Base-by-base conservation (phyloP, 495 filamentous ascomycete genomes). In the Gamarada debralockiae region DNA sequence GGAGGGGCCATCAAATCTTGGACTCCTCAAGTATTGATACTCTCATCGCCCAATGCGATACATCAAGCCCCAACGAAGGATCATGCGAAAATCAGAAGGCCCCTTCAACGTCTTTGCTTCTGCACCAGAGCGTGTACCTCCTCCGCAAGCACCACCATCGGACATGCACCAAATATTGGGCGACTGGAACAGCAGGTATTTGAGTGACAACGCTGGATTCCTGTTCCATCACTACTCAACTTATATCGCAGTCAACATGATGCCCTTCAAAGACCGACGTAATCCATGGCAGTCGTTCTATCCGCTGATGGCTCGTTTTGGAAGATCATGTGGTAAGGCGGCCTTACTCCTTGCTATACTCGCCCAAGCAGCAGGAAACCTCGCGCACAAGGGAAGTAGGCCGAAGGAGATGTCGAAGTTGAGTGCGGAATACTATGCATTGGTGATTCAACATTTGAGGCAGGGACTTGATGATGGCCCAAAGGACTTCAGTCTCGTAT, bases 251-350 rank as follows among this genome's bases (percentile, higher is more conserved):
- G 9, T 24, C 18, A 44, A 22, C 17, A 44, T 44, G 41, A 44
- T 44, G 41, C 41, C 41, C 9, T 44, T 44, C 41, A 21, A 44
- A 25, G 41, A 44, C 21, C 18, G 22, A 7, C 41, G 41, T 5
- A 44, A 44, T 15, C 41, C 41, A 21, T 44, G 41, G 41, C 15
- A 44, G 24, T 44, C 41, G 3, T 44, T 4, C 41, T 44, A 44
- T n/a, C 41, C 41, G 3, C 22, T 22, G 9, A 22, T 44, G 22
- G 41, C 41, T 25, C 41, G 22, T 9, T 22, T n/a, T 21, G 22
- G 41, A 21, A 44, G n/a, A 3, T 44, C 41, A 10, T n/a, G 18
- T 3, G 22, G 5, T 9, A n/a, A 44, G 4, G 24, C 7, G 22
- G 20, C 41, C 7, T 25, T 44, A 22, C 22, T 44, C 20, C 41